Conservation (phyloP, 2,329 filamentous ascomycete genomes). For the Aspergillus ruber region DNA sequence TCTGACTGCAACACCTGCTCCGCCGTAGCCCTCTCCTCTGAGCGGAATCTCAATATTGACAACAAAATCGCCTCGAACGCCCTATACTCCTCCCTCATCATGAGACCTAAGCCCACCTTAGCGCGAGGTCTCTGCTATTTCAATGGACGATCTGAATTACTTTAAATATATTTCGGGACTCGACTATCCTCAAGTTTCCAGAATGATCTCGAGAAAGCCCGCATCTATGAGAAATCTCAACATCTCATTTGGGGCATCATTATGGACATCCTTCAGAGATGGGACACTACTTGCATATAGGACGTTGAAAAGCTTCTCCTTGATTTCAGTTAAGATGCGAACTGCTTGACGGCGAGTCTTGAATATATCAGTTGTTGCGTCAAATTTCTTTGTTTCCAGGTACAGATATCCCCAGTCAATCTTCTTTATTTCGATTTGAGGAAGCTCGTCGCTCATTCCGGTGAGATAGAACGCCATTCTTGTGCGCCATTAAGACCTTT, state of each 20-base stretch:
- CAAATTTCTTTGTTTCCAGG: not conserved
- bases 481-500: not conserved
- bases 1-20: too few relatives aligned
- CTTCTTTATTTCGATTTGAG: not conserved
- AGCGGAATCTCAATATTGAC: too few relatives aligned
- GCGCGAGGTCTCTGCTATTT: too few relatives aligned
- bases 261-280: too few relatives aligned
- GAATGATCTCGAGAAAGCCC: not conserved
- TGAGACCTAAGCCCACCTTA: too few relatives aligned
- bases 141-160: too few relatives aligned
- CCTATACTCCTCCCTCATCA: too few relatives aligned
- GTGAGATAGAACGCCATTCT: not conserved
- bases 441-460: not conserved
- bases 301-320: not conserved
- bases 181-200: not conserved
- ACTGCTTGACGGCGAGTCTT: not conserved
- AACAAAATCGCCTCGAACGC: too few relatives aligned
- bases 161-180: too few relatives aligned
- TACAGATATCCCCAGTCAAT: not conserved
- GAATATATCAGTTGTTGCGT: not conserved
- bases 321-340: not conserved
- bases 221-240: not conserved
- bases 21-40: too few relatives aligned
- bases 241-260: too few relatives aligned
- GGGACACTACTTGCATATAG: too few relatives aligned